Conservation (phyloP, 139 green algal species). For the Chlamydomonas asymmetrica region DNA sequence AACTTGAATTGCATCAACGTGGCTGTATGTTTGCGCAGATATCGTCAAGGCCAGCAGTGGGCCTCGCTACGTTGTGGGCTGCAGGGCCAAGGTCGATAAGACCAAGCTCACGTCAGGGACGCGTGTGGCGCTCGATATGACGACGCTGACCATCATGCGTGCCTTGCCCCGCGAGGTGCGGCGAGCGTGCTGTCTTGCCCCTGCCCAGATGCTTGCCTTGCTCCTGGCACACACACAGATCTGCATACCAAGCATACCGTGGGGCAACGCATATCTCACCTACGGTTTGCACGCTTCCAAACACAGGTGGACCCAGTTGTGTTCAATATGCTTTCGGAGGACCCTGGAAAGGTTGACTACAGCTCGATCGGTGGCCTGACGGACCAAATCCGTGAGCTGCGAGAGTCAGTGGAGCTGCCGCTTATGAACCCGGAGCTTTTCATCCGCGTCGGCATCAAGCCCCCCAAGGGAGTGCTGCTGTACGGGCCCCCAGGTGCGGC, state of each 20-base stretch:
- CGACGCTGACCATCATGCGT: slow-evolving; percentile 99
- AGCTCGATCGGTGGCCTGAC: slow-evolving; percentile 91
- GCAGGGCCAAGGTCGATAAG: slow-evolving; percentile 95
- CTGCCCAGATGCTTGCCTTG: no score
- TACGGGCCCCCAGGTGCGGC: slow-evolving; percentile 67
- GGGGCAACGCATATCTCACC: not conserved
- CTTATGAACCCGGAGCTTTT: slow-evolving; percentile 99
- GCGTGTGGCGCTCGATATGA: slow-evolving; percentile 98
- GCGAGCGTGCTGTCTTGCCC: no score
- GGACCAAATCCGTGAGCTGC: slow-evolving; percentile 94
- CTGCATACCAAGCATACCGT: not conserved
- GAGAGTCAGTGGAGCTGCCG: slow-evolving; percentile 97
- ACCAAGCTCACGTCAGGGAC: slow-evolving; percentile 88
- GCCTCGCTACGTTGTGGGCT: slow-evolving; percentile 97
- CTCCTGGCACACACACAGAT: slow-evolving; percentile 1
- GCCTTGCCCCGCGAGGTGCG: slow-evolving; percentile 92
- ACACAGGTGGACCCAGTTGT: slow-evolving; percentile 93
- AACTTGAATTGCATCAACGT: slow-evolving; percentile 98
- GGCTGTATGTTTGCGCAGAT: slow-evolving; percentile 88
- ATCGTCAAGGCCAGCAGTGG: slow-evolving; percentile 99
- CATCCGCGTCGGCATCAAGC: slow-evolving; percentile 96
- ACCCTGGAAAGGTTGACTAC: slow-evolving; percentile 98
- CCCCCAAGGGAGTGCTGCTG: slow-evolving; percentile 92
- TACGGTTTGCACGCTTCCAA: not conserved
- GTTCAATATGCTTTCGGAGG: slow-evolving; percentile 98